Conservation (phyloP, 108 stramenopile species). For the Cyclotella kingstonii region DNA sequence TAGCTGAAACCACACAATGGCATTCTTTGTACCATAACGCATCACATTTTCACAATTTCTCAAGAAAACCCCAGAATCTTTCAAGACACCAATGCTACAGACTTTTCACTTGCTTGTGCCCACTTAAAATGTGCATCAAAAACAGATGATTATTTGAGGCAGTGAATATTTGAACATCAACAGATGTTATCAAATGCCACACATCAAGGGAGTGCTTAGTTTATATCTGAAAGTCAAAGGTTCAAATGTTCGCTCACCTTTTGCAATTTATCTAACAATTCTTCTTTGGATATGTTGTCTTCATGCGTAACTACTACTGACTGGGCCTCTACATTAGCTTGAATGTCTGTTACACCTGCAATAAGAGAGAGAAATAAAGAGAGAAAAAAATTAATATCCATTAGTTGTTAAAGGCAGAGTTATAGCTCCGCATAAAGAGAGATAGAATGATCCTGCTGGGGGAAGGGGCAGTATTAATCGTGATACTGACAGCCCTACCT, state of each 20-base stretch:
- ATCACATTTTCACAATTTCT: too few species aligned
- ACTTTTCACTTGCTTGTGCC: slow-evolving; percentile 57
- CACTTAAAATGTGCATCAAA: slow-evolving; percentile 31
- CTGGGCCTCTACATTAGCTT: slow-evolving; percentile 72
- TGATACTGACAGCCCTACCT: not conserved
- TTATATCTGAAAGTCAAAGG: not conserved
- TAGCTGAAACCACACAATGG: too few species aligned
- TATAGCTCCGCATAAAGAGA: not conserved
- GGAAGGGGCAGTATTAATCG: too few species aligned
- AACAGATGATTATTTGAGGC: not conserved
- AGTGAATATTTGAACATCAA: not conserved
- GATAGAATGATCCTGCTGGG: too few species aligned
- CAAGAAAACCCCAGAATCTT: too few species aligned
- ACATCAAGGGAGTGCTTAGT: too few species aligned
- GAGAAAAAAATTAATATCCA: not conserved
- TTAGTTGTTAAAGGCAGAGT: not conserved
- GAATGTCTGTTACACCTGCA: slow-evolving; percentile 63
- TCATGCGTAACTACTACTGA: slow-evolving; percentile 62
- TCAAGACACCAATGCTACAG: slow-evolving; percentile 47
- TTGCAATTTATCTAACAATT: slow-evolving; percentile 70
- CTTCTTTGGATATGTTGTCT: slow-evolving; percentile 51
- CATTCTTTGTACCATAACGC: too few species aligned
- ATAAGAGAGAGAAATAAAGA: not conserved
- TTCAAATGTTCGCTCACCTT: slow-evolving; percentile 46
- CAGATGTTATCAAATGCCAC: not conserved